Conservation (phyloP, 2,329 filamentous ascomycete genomes). For the Helicocarpus griseus region DNA sequence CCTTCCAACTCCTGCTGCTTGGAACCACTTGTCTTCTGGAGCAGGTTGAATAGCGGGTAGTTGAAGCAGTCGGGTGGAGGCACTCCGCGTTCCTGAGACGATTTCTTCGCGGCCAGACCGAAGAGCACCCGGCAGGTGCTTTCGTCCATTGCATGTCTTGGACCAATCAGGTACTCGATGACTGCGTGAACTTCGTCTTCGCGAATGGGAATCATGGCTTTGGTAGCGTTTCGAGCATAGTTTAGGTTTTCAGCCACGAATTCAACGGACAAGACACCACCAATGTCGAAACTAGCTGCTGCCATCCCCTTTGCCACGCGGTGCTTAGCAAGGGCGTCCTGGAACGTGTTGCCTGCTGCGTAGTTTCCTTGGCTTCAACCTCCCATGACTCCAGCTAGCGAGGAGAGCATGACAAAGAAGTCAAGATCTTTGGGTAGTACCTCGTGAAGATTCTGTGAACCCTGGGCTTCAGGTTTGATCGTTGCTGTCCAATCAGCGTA, state of each 20-base stretch:
- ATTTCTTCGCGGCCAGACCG: constrained; percentile 12
- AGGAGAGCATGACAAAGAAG: constrained; percentile 37
- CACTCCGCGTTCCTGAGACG: constrained; percentile 11
- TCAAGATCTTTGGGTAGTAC: constrained; percentile 23
- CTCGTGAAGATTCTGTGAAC: constrained; percentile 28
- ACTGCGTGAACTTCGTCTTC: constrained; percentile 14
- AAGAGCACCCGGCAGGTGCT: constrained; percentile 13
- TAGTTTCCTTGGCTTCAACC: constrained; percentile 39
- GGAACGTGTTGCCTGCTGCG: constrained; percentile 29
- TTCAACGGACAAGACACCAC: constrained; percentile 25
- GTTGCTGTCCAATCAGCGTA: constrained; percentile 29
- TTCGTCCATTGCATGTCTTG: constrained; percentile 9
- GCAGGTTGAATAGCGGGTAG: constrained; percentile 17
- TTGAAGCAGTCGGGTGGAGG: constrained; percentile 16
- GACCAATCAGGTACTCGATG: constrained; percentile 13
- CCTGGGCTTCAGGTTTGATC: constrained; percentile 32
- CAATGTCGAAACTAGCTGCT: constrained; percentile 21
- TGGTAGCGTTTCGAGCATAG: constrained; percentile 6
- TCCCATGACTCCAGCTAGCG: constrained; percentile 35
- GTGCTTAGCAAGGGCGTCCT: constrained; percentile 27
- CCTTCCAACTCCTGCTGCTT: constrained; percentile 6
- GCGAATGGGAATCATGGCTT: constrained; percentile 8
- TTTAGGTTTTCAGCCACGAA: constrained; percentile 22
- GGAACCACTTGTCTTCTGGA: constrained; percentile 8
- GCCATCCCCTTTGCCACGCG: constrained; percentile 17